phyloP scores from a whole-genome alignment of 805 yeast species.

The Yamadazyma takamatsuzukensis region DNA sequence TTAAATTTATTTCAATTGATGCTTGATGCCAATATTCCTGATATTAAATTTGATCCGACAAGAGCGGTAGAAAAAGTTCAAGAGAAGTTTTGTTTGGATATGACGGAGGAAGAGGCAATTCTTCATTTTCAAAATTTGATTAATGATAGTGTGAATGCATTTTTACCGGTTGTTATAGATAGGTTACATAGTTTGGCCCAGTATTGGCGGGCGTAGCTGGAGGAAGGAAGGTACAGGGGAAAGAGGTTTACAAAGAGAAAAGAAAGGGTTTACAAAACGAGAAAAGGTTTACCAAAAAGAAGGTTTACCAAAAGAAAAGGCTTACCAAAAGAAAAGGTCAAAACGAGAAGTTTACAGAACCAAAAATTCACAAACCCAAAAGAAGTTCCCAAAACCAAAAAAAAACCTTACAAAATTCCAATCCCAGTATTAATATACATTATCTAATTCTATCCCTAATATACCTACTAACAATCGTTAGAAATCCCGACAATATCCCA shows the following conservation, averaged over 20 bases:
- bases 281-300: too few relatives aligned
- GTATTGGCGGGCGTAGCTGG: slow-evolving; percentile 86
- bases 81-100: slow-evolving; percentile 88
- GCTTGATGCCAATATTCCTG: slow-evolving; percentile 93
- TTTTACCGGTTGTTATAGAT: slow-evolving; percentile 92
- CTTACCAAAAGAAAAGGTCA: too few relatives aligned
- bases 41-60: slow-evolving; percentile 76
- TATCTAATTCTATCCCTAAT: slow-evolving; percentile 19
- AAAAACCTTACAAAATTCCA: background rate
- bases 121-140: slow-evolving; percentile 90
- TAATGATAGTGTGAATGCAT: slow-evolving; percentile 90
- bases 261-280: background rate
- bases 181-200: slow-evolving; percentile 94
- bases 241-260: background rate
- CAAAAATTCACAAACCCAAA: background rate
- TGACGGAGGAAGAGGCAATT: slow-evolving; percentile 95
- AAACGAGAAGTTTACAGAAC: background rate
- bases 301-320: too few relatives aligned
- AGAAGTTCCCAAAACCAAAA: background rate
- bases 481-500: slow-evolving; percentile 20
- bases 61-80: slow-evolving; percentile 88
- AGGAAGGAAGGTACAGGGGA: background rate
- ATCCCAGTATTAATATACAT: background rate
- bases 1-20: slow-evolving; percentile 87
- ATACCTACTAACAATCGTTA: slow-evolving; percentile 17